Base-by-base conservation (phyloP, 2,329 filamentous ascomycete genomes). In the Aspergillus oerlinghausenensis region DNA sequence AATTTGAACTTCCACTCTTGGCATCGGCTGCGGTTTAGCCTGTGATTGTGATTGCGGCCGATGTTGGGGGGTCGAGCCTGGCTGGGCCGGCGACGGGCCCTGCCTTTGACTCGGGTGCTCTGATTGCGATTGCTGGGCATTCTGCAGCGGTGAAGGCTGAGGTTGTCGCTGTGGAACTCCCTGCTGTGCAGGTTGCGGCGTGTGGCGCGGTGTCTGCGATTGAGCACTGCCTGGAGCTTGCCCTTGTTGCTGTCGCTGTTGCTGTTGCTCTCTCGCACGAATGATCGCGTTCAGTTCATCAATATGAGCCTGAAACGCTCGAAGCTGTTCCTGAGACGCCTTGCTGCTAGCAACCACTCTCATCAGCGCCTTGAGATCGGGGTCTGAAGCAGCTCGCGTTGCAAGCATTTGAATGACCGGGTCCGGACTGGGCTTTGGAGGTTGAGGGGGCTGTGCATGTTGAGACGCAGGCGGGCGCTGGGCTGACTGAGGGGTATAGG, bases 391-490 rank as follows among this genome's bases (percentile, higher is more conserved):
- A 25, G 79, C 79, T 59, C 77, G 71, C 8, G 77, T 79, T n/a
- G 79, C 79, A 50, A 81, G 69, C 77, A 80, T 80, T 56, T 80
- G 79, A 60, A 81, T 80, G 38, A 81, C 79, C 8, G 79, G 79
- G 57, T 81, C 79, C 9, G 76, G 72, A 49, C 75, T 79, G 5
- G 75, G 73, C 60, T 79, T 77, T 5, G 71, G 66, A 29, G 73
- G 72, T 49, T 73, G 72, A n/a, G 70, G 63, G 14, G 70, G 56
- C 10, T 65, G 66, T 14, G 63, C 60, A 28, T 65, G 65, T 51
- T 70, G 70, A 19, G 63, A 56, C 8, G 68, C 63, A 3, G 67
- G 58, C 11, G 71, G 68, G 14, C 69, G 67, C 52, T 66, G 68
- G 19, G 59, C 48, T 61, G 68, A 35, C 54, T 66, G 66, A 17